A percentile compares a stretch with the other conserved stretches of the same genome.
Conservation (phyloP, 2,329 filamentous ascomycete genomes). For the Cladophialophora psammophila region DNA sequence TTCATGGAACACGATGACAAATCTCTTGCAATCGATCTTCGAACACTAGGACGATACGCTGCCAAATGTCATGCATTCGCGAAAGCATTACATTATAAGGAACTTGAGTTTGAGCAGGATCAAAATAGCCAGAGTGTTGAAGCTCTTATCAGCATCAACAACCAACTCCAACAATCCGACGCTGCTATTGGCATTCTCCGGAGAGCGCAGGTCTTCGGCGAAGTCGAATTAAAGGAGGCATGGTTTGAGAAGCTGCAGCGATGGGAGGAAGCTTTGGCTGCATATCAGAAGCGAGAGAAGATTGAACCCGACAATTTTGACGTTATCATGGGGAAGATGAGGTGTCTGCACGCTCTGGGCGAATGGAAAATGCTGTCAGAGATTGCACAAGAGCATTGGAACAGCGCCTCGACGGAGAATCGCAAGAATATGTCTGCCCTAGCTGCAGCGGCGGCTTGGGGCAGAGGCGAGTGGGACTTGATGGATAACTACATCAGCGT, state of each 20-base stretch:
- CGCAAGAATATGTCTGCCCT: slow-evolving; percentile 90
- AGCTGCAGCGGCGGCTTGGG: slow-evolving; percentile 95
- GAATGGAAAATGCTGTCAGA: slow-evolving; percentile 95
- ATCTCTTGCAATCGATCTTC: slow-evolving; percentile 94
- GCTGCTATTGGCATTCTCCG: slow-evolving; percentile 97
- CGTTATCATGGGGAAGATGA: slow-evolving; percentile 99
- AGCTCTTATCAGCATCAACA: slow-evolving; percentile 98
- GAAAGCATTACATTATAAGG: slow-evolving; percentile 98
- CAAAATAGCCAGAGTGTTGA: slow-evolving; percentile 96
- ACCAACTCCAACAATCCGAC: slow-evolving; percentile 97
- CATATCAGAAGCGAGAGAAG: slow-evolving; percentile 85
- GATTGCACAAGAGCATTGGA: slow-evolving; percentile 91
- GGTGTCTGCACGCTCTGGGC: slow-evolving; percentile 92
- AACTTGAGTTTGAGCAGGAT: slow-evolving; percentile 96
- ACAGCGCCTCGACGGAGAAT: slow-evolving; percentile 84
- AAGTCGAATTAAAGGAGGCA: slow-evolving; percentile 94
- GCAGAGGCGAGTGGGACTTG: slow-evolving; percentile 92
- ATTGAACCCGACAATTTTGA: slow-evolving; percentile 83
- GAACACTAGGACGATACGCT: slow-evolving; percentile 91
- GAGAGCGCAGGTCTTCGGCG: slow-evolving; percentile 93
- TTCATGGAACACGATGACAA: slow-evolving; percentile 99
- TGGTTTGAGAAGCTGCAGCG: slow-evolving; percentile 99
- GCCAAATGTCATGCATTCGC: slow-evolving; percentile 97
- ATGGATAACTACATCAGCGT: slow-evolving; percentile 98
- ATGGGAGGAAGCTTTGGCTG: slow-evolving; percentile 95